phyloP scores from a whole-genome alignment of 257 asterid genomes.

The Solanum ahanhuiri region DNA sequence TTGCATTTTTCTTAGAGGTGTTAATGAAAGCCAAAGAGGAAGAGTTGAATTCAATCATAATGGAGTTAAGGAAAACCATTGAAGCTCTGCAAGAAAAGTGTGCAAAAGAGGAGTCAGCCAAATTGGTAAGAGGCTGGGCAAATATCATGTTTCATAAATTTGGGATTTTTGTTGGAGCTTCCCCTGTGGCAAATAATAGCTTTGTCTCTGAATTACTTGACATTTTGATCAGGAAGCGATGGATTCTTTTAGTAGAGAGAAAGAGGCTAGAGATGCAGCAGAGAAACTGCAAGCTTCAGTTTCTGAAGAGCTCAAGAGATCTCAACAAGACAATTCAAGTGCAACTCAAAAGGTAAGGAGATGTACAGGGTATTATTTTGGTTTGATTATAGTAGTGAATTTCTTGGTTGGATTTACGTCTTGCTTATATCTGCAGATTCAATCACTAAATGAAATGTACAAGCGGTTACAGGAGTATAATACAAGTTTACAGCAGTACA shows the following conservation, averaged over 20 bases:
- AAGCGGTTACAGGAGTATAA: constrained; percentile 79
- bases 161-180: not conserved
- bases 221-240: constrained; percentile 52
- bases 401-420: not conserved
- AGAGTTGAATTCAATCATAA: constrained; percentile 60
- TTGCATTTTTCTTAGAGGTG: constrained; percentile 31
- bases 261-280: constrained; percentile 51
- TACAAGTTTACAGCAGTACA: constrained; percentile 82
- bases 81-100: constrained; percentile 59
- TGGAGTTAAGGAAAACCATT: constrained; percentile 60
- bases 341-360: constrained; percentile 53
- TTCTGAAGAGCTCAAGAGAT: constrained; percentile 66
- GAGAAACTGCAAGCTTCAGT: constrained; percentile 65
- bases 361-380: not conserved
- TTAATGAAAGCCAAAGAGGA: constrained; percentile 73
- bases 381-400: not conserved
- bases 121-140: constrained; percentile 37
- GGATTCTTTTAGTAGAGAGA: constrained; percentile 58
- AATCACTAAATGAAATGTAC: constrained; percentile 58
- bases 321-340: constrained; percentile 47
- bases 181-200: not conserved
- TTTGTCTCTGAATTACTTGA: not conserved
- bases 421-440: constrained; percentile 46
- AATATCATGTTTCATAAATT: not conserved
- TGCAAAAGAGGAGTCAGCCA: constrained; percentile 61